phyloP scores from a whole-genome alignment of 2,329 filamentous ascomycete species.

The Phyllosticta citribraziliensis region DNA sequence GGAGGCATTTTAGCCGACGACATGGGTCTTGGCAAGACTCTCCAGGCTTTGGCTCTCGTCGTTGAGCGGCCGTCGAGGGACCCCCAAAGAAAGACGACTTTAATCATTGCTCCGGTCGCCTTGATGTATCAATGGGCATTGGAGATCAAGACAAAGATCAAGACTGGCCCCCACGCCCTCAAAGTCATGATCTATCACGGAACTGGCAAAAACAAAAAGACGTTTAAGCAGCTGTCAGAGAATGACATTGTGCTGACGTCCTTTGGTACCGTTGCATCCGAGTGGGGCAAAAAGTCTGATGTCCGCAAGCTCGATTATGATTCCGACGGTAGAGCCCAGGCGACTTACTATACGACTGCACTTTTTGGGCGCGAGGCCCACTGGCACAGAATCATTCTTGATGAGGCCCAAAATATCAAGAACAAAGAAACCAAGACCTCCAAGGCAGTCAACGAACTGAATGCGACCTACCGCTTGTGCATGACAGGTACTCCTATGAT shows the following conservation, averaged over 20 bases:
- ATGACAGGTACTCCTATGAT: constrained; percentile 82
- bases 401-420: constrained; percentile 76
- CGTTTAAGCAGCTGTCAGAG: constrained; percentile 50
- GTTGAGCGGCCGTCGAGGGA: constrained; percentile 54
- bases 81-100: constrained; percentile 56
- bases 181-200: constrained; percentile 62
- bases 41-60: constrained; percentile 72
- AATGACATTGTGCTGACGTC: constrained; percentile 73
- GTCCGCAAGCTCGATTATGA: constrained; percentile 73
- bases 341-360: constrained; percentile 72
- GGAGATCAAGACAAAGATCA: constrained; percentile 65
- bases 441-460: constrained; percentile 48
- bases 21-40: constrained; percentile 78
- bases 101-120: constrained; percentile 73
- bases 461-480: constrained; percentile 57
- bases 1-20: constrained; percentile 60
- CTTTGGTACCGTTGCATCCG: constrained; percentile 54
- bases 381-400: constrained; percentile 64
- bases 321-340: constrained; percentile 64
- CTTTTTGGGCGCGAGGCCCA: constrained; percentile 50
- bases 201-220: constrained; percentile 40
- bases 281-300: constrained; percentile 1
- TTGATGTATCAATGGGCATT: constrained; percentile 76
- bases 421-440: constrained; percentile 56
- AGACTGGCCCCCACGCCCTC: constrained; percentile 43